phyloP scores from a whole-genome alignment of 2,329 filamentous ascomycete genomes.

The Blumeria graminis region DNA sequence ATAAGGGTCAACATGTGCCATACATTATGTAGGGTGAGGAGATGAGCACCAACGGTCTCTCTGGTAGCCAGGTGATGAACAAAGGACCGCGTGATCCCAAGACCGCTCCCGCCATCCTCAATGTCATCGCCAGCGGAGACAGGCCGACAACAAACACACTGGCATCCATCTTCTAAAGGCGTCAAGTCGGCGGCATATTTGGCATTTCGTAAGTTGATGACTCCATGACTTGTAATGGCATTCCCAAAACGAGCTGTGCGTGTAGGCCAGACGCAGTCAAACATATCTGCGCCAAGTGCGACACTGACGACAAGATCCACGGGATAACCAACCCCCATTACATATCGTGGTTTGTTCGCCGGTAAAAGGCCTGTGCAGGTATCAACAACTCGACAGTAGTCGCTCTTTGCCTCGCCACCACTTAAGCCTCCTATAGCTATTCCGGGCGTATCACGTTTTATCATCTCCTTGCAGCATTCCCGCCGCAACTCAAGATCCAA shows the following conservation, averaged over 20 bases:
- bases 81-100: constrained; percentile 71
- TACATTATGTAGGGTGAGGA: constrained; percentile 86
- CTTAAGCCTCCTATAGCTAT: constrained; percentile 91
- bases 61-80: constrained; percentile 81
- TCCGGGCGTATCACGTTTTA: constrained; percentile 72
- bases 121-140: neutral
- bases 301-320: constrained; percentile 88
- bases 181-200: constrained; percentile 56
- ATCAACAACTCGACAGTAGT: constrained; percentile 75
- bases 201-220: constrained; percentile 64
- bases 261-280: constrained; percentile 97
- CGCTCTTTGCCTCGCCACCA: constrained; percentile 79
- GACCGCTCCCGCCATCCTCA: constrained; percentile 23
- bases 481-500: constrained; percentile 67
- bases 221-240: constrained; percentile 57
- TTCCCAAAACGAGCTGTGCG: constrained; percentile 91
- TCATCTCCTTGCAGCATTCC: constrained; percentile 70
- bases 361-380: constrained; percentile 71
- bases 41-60: constrained; percentile 71
- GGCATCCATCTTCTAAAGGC: constrained; percentile 63
- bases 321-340: constrained; percentile 96
- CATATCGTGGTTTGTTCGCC: constrained; percentile 83
- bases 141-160: constrained; percentile 48
- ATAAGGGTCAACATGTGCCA: constrained; percentile 78
- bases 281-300: constrained; percentile 93